These are phyloP conservation scores for Calocera viscosa DNA, from an alignment of 768 basidiomycete species.

Conservation along the genomic window DNA sequence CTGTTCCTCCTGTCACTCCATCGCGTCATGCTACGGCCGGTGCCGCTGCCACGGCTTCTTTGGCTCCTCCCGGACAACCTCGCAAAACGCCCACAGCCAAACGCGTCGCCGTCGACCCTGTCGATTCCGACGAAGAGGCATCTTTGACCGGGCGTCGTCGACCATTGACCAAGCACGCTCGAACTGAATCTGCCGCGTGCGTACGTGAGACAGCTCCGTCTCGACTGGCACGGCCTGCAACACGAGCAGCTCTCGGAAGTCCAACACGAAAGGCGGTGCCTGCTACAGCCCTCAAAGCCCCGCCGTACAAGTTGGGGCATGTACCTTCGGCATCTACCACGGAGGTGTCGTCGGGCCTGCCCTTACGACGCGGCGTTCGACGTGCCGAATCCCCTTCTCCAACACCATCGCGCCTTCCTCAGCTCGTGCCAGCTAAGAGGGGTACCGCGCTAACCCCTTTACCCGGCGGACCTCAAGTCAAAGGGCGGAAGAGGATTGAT, in stretches of 20 bases:
- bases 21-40: conserved; percentile 61
- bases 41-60: conserved; percentile 54
- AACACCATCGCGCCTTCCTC: conserved; percentile 65
- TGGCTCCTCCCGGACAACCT: conserved; percentile 69
- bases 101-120: conserved; percentile 46
- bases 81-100: conserved; percentile 78
- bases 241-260: background rate
- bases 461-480: background rate
- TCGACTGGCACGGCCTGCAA: background rate
- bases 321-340: background rate
- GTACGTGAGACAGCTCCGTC: background rate
- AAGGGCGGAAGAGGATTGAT: background rate
- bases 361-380: background rate
- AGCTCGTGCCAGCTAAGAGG: conserved; percentile 48
- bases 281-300: background rate
- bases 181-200: background rate
- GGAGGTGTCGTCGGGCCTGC: background rate
- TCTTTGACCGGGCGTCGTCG: background rate
- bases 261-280: background rate
- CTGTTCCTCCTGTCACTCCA: conserved; percentile 66
- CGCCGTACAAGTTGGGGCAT: background rate
- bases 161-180: background rate
- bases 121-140: conserved; percentile 39
- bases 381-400: conserved; percentile 36
- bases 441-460: conserved; percentile 16